A percentile compares a stretch with the other conserved stretches of the same genome.
phyloP scores from a whole-genome alignment of 2,329 filamentous ascomycete species.

The Aspergillus cejpii region DNA sequence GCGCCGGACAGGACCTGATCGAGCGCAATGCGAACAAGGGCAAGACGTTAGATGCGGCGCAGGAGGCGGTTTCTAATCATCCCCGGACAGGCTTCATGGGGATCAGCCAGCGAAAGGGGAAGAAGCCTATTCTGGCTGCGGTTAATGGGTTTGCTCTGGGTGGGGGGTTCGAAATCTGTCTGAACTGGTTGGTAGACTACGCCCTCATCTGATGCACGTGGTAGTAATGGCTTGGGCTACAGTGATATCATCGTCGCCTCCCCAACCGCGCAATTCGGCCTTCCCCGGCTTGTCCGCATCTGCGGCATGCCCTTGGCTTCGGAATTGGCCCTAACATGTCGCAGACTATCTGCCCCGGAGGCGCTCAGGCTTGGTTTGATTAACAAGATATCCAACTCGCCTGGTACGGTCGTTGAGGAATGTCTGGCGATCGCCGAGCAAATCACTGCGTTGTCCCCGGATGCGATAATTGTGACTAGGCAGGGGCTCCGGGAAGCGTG shows the following conservation, averaged over 20 bases:
- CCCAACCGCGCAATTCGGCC: constrained; percentile 53
- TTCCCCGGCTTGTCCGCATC: constrained; percentile 61
- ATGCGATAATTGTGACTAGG: constrained; percentile 64
- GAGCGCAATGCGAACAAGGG: constrained; percentile 32
- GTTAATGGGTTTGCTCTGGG: constrained; percentile 46
- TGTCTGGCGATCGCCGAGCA: constrained; percentile 55
- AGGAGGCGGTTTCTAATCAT: constrained; percentile 31
- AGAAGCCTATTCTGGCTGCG: constrained; percentile 66
- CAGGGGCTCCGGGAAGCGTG: constrained; percentile 64
- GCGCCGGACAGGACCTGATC: constrained; percentile 41
- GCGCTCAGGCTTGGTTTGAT: constrained; percentile 59
- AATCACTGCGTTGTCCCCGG: constrained; percentile 61
- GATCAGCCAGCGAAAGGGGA: constrained; percentile 50
- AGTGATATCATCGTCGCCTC: constrained; percentile 63
- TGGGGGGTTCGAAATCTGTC: no score
- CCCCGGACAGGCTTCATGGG: constrained; percentile 50
- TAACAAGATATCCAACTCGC: constrained; percentile 56
- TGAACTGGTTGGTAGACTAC: no score
- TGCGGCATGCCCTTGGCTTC: constrained; percentile 62
- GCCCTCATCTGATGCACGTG: no score
- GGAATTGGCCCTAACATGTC: constrained; percentile 65
- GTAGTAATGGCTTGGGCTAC: no score
- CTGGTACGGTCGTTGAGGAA: constrained; percentile 72
- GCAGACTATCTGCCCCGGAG: constrained; percentile 52
- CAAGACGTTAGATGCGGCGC: constrained; percentile 7